Evolutionary conservation across 768 basidiomycete species (phyloP).

Genomic region (Panus rudis): DNA sequence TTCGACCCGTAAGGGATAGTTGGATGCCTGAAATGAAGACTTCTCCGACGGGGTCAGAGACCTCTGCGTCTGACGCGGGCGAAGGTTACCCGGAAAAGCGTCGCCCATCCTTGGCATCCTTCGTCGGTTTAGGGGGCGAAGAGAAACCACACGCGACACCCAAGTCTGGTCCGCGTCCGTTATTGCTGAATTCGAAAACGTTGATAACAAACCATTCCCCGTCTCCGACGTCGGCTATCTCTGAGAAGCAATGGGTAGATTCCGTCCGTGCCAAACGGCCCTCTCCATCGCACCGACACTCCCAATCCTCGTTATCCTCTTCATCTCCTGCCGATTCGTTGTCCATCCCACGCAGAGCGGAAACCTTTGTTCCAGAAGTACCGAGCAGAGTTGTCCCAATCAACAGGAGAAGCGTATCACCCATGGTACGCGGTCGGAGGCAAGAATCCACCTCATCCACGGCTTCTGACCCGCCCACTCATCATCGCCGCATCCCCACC

Average conservation of each 20-base stretch:
- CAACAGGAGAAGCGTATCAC: slow-evolving; percentile 63
- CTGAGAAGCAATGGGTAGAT: slow-evolving; percentile 14
- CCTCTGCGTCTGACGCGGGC: slow-evolving; percentile 16
- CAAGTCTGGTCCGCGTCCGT: slow-evolving; percentile 47
- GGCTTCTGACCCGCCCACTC: slow-evolving; percentile 24
- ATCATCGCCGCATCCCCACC: slow-evolving; percentile 12
- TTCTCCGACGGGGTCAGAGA: slow-evolving; percentile 14
- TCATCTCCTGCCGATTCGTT: slow-evolving; percentile 49
- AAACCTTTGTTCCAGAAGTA: slow-evolving; percentile 21
- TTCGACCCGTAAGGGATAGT: slow-evolving; percentile 52
- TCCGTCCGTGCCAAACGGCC: slow-evolving; percentile 16
- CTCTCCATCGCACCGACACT: slow-evolving; percentile 37
- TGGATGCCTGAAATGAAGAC: slow-evolving; percentile 30
- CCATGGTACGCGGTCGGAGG: slow-evolving; percentile 50
- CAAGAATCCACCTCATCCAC: slow-evolving; percentile 34
- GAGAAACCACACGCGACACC: not conserved
- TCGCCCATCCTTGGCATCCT: no score
- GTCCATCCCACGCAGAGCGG: slow-evolving; percentile 26
- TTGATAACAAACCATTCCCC: slow-evolving; percentile 19
- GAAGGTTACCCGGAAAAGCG: no score
- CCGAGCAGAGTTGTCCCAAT: slow-evolving; percentile 53
- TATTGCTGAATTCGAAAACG: slow-evolving; percentile 48
- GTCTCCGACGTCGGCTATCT: slow-evolving; percentile 14
- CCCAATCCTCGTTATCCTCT: slow-evolving; percentile 60
- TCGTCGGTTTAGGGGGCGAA: no score